A percentile compares a stretch with the other conserved stretches of the same genome.
phyloP scores from a whole-genome alignment of 768 basidiomycete genomes.

The Russula earlei region DNA sequence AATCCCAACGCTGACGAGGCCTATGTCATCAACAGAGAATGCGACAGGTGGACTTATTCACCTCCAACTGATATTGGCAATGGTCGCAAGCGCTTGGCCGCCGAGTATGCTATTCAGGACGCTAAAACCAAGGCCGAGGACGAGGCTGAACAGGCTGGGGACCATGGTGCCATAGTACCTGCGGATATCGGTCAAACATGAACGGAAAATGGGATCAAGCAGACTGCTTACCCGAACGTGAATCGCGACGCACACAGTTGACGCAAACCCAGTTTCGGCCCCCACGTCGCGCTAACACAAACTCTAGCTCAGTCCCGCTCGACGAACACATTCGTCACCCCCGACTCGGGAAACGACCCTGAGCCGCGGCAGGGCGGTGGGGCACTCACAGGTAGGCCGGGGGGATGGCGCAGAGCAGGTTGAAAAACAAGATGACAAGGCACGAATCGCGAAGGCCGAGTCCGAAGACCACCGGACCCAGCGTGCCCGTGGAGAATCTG shows the following conservation, averaged over 20 bases:
- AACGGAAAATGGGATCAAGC: background rate
- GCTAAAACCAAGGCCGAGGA: conserved; percentile 47
- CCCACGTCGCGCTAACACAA: conserved; percentile 47
- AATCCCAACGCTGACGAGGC: conserved; percentile 47
- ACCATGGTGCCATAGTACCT: conserved; percentile 49
- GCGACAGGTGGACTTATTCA: conserved; percentile 22
- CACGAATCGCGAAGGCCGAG: conserved; percentile 37
- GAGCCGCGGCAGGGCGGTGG: background rate
- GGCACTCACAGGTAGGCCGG: conserved; percentile 36
- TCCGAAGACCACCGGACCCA: conserved; percentile 37
- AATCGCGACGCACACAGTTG: conserved; percentile 73
- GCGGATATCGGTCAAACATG: conserved; percentile 9
- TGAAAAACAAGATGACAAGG: conserved; percentile 39
- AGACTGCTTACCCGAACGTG: conserved; percentile 40
- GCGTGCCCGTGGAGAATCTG: conserved; percentile 41
- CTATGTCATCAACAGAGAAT: background rate
- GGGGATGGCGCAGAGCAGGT: conserved; percentile 32
- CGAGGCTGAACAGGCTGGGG: conserved; percentile 39
- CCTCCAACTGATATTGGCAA: conserved; percentile 44
- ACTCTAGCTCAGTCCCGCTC: too few species aligned
- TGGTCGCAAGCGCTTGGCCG: conserved; percentile 49
- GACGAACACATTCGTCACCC: too few species aligned
- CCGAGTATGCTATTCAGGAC: conserved; percentile 53
- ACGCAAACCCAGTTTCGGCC: conserved; percentile 69
- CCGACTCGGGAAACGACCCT: too few species aligned